Base-by-base conservation (phyloP, 371 early-diverging fungal species). In the Coelomomyces lativittatus region DNA sequence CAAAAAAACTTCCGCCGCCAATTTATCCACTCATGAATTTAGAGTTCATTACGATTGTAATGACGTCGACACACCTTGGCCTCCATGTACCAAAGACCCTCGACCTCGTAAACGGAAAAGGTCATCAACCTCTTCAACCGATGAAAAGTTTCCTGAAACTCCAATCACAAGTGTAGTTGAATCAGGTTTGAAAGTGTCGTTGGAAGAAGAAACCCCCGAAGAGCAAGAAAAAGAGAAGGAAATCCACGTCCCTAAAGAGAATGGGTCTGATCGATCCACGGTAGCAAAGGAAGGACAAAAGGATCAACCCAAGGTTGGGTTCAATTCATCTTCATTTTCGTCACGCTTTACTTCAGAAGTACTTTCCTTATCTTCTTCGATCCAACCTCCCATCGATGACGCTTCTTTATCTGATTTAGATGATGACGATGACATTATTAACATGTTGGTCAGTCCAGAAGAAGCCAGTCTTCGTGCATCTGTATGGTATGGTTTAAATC, bases 41-140 rank as follows among this genome's bases (percentile, higher is more conserved):
- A 28, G 43, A 19, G 32, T 6, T 7, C 8, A 8, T 0, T 6
- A 2, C 0, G 43, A 23, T 11, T 7, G 90, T 2, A 62, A 73
- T 5, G 91, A 97, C 51, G 97, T 97, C 57, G 76, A 85, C 52
- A 72, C 69, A 21, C 58, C 88, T 41, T 88, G 87, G 88, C 70
- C 96, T 23, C 90, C 87, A 50, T 81, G 78, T 44, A 72, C 79
- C 15, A 79, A 77, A 21, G 88, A 95, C 53, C 97, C 19, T n/a
- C n/a, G n/a, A n/a, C n/a, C n/a, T n/a, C n/a, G n/a, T n/a, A n/a
- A n/a, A n/a, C n/a, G n/a, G n/a, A n/a, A n/a, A n/a, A n/a, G n/a
- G n/a, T n/a, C n/a, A 35, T 21, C 36, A 35, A 21, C 21, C 28
- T 6, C 7, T 5, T 3, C 32, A 29, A 21, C 43, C 98, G 9